phyloP scores from a whole-genome alignment of 495 filamentous ascomycete genomes.

The Lasiosphaeria ovina region DNA sequence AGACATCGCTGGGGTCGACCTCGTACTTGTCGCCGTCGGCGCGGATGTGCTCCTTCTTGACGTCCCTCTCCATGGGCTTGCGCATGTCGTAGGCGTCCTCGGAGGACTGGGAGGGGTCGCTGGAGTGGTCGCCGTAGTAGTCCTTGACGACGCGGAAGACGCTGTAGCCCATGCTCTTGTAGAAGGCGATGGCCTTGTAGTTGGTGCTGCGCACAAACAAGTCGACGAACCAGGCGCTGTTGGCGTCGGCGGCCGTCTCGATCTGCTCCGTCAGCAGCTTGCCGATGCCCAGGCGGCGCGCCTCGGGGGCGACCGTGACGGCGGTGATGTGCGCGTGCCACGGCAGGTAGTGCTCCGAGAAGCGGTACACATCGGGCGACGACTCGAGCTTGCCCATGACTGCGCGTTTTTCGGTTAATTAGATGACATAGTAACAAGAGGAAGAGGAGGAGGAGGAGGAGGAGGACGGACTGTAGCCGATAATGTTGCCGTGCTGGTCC shows the following conservation, averaged over 20 bases:
- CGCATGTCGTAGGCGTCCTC: slow-evolving; percentile 97
- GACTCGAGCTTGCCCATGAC: slow-evolving; percentile 97
- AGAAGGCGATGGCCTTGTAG: slow-evolving; percentile 79
- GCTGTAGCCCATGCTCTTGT: slow-evolving; percentile 83
- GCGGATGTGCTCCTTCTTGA: slow-evolving; percentile 70
- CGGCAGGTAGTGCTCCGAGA: slow-evolving; percentile 82
- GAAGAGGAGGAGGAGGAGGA: slow-evolving; percentile 4
- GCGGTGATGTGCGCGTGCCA: slow-evolving; percentile 99
- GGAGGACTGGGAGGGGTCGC: slow-evolving; percentile 60
- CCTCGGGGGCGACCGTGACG: slow-evolving; percentile 84
- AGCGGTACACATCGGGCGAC: slow-evolving; percentile 66
- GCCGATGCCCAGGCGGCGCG: slow-evolving; percentile 81
- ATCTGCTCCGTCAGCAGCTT: slow-evolving; percentile 73
- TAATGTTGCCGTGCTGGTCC: slow-evolving; percentile 74
- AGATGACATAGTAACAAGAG: not conserved
- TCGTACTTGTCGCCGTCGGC: slow-evolving; percentile 77
- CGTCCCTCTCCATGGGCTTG: slow-evolving; percentile 84
- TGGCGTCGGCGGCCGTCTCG: slow-evolving; percentile 74
- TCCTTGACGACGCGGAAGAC: slow-evolving; percentile 83
- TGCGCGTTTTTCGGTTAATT: slow-evolving; percentile 30
- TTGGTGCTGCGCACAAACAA: slow-evolving; percentile 90
- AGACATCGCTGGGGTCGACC: slow-evolving; percentile 83
- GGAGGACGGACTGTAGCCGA: slow-evolving; percentile 78
- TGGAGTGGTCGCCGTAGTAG: slow-evolving; percentile 76
- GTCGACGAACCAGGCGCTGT: slow-evolving; percentile 92